Evolutionary conservation across 2,329 filamentous ascomycete genomes (phyloP).

Genomic region (Huntiella moniliformis): DNA sequence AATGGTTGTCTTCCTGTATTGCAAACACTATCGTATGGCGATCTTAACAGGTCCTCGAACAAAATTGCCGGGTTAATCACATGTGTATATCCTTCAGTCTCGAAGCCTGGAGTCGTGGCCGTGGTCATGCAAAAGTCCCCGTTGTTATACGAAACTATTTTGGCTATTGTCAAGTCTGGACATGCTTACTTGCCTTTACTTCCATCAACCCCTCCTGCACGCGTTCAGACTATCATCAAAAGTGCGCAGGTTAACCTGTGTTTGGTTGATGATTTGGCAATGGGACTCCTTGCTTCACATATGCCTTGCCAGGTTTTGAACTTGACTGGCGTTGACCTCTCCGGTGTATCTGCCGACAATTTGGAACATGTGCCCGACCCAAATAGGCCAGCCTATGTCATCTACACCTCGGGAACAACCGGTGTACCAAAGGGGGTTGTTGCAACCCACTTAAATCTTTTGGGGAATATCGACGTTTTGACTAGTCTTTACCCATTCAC

Average conservation of each 20-base stretch:
- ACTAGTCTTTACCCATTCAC: constrained; percentile 43
- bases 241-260: constrained; percentile 35
- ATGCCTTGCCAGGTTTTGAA: constrained; percentile 17
- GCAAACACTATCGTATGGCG: constrained; percentile 38
- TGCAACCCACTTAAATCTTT: constrained; percentile 56
- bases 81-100: neutral
- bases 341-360: constrained; percentile 17
- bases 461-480: constrained; percentile 55
- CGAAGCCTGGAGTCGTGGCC: constrained; percentile 27
- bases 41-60: constrained; percentile 48
- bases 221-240: constrained; percentile 40
- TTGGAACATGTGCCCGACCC: constrained; percentile 22
- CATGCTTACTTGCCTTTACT: constrained; percentile 66
- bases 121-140: constrained; percentile 63
- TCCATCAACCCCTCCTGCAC: constrained; percentile 46
- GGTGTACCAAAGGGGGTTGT: constrained; percentile 64
- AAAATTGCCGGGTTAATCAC: constrained; percentile 28
- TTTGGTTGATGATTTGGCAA: constrained; percentile 21
- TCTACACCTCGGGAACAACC: constrained; percentile 73
- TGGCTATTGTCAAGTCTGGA: constrained; percentile 57
- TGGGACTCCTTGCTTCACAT: neutral
- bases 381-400: constrained; percentile 48
- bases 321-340: constrained; percentile 17
- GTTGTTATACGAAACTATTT: constrained; percentile 51
- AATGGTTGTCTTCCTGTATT: constrained; percentile 14